Evolutionary conservation across 768 basidiomycete genomes (phyloP), one percentile per base, ranked within the genome.

Genomic region (Hemileccinum rubropunctum): DNA sequence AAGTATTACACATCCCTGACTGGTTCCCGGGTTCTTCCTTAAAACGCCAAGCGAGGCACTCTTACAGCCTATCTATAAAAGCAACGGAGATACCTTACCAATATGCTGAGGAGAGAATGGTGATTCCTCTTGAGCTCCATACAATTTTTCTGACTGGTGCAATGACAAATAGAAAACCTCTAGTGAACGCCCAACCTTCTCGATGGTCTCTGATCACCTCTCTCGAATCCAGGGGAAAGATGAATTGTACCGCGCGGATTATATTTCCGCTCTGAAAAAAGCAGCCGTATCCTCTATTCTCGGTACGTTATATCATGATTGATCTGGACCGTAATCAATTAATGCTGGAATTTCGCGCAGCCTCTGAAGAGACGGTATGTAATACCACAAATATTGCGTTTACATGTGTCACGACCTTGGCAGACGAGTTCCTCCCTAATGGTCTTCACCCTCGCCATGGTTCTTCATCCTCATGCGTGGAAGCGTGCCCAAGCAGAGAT

Each of bases 1-100:
- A 40, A 64, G 64, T 65, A 27, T 58, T 58, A 47, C 21, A 60
- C 23, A 30, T 61, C n/a, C 64, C 64, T 3, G 51, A 56, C 15
- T 64, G 57, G 61, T 47, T 58, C 5, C 58, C 62, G 4, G 53
- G 53, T 10, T 41, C 50, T 6, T 33, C n/a, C 1, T 17, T 49
- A 26, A 54, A 54, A 32, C 30, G 21, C 10, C 35, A 46, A 26
- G 42, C 53, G 13, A 27, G 18, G 1, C 15, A 33, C 6, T 38
- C 44, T 14, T 27, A 10, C 12, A 20, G 36, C 14, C 18, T 34
- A 18, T 21, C 44, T n/a, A 13, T 8, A 15, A 40, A 42, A 39
- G 34, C 41, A 44, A 17, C 42, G 3, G 53, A 51, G 15, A 26
- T 47, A n/a, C 50, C 54, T 3, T 56, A 27, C 39, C 42, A 46